A percentile compares a stretch with the other conserved stretches of the same genome.
These are phyloP conservation scores for Cichorium intybus DNA, from an alignment of 140 eudicot genomes.

Conservation along the genomic window DNA sequence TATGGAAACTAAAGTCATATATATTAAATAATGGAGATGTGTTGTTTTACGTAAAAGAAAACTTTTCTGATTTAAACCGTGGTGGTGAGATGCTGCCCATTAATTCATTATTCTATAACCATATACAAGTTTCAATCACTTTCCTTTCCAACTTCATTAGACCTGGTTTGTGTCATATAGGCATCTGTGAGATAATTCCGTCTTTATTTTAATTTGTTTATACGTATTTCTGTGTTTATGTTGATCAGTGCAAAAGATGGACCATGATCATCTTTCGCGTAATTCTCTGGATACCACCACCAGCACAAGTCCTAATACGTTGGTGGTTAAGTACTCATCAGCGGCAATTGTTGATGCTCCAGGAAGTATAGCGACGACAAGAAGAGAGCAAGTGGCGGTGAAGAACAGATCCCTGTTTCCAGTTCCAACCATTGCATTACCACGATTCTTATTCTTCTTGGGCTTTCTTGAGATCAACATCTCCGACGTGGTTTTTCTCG, in stretches of 20 bases:
- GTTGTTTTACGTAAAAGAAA: background rate
- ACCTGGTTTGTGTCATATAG: background rate
- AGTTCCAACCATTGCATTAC: too few relatives aligned
- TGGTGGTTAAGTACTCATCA: constrained; percentile 35
- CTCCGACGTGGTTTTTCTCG: constrained; percentile 35
- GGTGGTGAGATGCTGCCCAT: background rate
- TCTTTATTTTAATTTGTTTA: background rate
- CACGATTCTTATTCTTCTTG: too few relatives aligned
- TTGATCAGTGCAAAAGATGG: constrained; percentile 49
- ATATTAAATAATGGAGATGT: background rate
- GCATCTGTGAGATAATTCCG: background rate
- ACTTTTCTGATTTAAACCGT: background rate
- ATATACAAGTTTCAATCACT: background rate
- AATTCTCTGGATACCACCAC: constrained; percentile 1
- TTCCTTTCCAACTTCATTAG: background rate
- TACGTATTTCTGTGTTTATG: background rate
- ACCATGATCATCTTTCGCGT: constrained; percentile 28
- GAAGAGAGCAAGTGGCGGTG: constrained; percentile 73
- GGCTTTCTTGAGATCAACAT: constrained; percentile 26
- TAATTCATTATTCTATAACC: constrained; percentile 6
- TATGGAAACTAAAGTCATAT: background rate
- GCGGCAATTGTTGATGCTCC: constrained; percentile 57
- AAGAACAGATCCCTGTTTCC: background rate
- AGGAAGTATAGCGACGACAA: constrained; percentile 76
- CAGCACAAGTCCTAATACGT: constrained; percentile 11